Percentiles rank a stretch among this genome's conserved stretches.
phyloP scores from a whole-genome alignment of 768 basidiomycete genomes.

The Boletales sp. region DNA sequence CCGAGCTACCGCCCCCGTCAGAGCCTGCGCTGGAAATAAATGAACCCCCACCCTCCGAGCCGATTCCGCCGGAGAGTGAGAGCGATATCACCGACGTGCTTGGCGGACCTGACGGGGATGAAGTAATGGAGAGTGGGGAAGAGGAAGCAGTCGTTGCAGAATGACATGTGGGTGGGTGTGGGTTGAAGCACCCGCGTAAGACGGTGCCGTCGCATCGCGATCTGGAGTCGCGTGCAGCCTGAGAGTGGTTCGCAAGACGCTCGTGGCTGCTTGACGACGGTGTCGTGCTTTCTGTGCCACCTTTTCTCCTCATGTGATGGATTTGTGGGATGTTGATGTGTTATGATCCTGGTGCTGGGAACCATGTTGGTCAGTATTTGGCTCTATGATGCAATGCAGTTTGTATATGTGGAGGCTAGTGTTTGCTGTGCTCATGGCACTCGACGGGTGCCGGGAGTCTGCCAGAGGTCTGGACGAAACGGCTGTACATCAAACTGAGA shows the following conservation, averaged over 20 bases:
- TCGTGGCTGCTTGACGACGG: constrained; percentile 14
- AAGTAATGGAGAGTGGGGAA: constrained; percentile 13
- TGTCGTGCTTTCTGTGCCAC: constrained; percentile 11
- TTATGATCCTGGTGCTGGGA: background rate
- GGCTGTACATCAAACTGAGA: too few relatives aligned
- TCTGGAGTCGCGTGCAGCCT: background rate
- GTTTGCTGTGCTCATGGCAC: background rate
- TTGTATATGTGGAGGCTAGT: background rate
- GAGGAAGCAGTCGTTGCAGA: constrained; percentile 10
- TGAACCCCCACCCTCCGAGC: constrained; percentile 31
- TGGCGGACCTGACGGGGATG: constrained; percentile 17
- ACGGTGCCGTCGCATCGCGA: constrained; percentile 22
- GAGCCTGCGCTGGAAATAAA: constrained; percentile 23
- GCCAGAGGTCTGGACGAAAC: too few relatives aligned
- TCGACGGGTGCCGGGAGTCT: too few relatives aligned
- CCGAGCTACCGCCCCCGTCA: constrained; percentile 1
- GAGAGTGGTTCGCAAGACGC: too few relatives aligned
- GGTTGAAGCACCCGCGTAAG: background rate
- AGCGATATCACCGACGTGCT: constrained; percentile 35
- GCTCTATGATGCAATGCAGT: background rate
- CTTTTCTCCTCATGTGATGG: background rate
- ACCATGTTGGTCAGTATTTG: background rate
- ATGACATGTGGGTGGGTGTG: background rate
- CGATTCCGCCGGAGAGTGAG: constrained; percentile 31
- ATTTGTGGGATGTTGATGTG: background rate